These are phyloP conservation scores for Drechslerella dactyloides DNA, from an alignment of 2,329 filamentous ascomycete genomes.

Conservation along the genomic window DNA sequence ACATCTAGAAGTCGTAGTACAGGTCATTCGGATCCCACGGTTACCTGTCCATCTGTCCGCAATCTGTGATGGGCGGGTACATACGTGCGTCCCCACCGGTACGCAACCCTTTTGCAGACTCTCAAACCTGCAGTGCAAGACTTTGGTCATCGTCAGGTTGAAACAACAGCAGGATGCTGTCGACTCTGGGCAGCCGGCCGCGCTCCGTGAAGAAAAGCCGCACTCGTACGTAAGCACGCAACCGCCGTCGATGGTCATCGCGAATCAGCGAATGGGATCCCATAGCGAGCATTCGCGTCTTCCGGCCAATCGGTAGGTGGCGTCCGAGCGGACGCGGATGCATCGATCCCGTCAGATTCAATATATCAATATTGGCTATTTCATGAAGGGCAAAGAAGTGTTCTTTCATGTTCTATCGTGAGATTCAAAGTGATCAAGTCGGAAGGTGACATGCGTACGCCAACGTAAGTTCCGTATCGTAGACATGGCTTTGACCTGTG, in stretches of 20 bases:
- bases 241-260: background rate
- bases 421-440: too few species aligned
- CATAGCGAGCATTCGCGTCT: background rate
- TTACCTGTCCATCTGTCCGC: background rate
- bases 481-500: too few species aligned
- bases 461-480: too few species aligned
- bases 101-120: background rate
- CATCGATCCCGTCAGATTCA: conserved; percentile 4
- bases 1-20: too few species aligned
- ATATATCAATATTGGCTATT: background rate
- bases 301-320: conserved; percentile 3
- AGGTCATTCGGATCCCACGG: too few species aligned
- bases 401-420: background rate
- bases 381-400: background rate
- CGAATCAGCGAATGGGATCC: background rate
- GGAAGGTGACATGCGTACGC: background rate
- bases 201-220: background rate
- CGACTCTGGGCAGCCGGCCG: background rate
- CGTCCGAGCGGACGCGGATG: background rate
- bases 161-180: background rate
- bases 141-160: background rate
- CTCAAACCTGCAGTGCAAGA: conserved; percentile 4
- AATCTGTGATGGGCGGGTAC: background rate
- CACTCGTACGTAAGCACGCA: background rate
- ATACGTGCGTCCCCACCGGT: background rate